phyloP scores from a whole-genome alignment of 495 filamentous ascomycete species.

The Penicillium diatomitis region DNA sequence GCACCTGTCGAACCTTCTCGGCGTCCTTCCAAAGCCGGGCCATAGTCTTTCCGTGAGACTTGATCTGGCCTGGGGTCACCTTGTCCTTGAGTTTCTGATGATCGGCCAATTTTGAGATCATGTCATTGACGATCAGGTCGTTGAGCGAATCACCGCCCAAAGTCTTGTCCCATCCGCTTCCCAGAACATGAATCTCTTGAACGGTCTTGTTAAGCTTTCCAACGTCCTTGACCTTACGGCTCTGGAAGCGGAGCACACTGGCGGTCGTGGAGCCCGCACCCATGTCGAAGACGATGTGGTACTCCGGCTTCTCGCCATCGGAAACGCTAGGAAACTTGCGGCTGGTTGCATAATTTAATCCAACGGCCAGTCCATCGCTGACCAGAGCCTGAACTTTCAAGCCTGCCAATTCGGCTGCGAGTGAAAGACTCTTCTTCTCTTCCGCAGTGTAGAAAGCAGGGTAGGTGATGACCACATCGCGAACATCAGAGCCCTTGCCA shows the following conservation, averaged over 20 bases:
- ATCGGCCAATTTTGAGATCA: conserved; percentile 69
- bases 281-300: conserved; percentile 95
- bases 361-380: conserved; percentile 87
- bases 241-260: conserved; percentile 86
- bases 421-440: conserved; percentile 70
- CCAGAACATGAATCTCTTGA: conserved; percentile 83
- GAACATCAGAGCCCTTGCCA: conserved; percentile 63
- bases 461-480: conserved; percentile 80
- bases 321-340: conserved; percentile 78
- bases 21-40: conserved; percentile 87
- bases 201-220: conserved; percentile 94
- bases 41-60: conserved; percentile 70
- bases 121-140: conserved; percentile 75
- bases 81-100: conserved; percentile 62
- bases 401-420: conserved; percentile 81
- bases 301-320: conserved; percentile 80
- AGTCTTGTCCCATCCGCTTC: conserved; percentile 77
- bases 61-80: conserved; percentile 50
- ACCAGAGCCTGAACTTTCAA: conserved; percentile 76
- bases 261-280: conserved; percentile 95
- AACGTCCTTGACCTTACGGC: conserved; percentile 79
- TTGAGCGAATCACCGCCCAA: conserved; percentile 90
- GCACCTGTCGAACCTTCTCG: conserved; percentile 75
- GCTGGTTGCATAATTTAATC: conserved; percentile 87
- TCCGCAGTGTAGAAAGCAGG: conserved; percentile 86